Conservation (phyloP, 139 green algal genomes). For the Astrephomene gubernaculifera region DNA sequence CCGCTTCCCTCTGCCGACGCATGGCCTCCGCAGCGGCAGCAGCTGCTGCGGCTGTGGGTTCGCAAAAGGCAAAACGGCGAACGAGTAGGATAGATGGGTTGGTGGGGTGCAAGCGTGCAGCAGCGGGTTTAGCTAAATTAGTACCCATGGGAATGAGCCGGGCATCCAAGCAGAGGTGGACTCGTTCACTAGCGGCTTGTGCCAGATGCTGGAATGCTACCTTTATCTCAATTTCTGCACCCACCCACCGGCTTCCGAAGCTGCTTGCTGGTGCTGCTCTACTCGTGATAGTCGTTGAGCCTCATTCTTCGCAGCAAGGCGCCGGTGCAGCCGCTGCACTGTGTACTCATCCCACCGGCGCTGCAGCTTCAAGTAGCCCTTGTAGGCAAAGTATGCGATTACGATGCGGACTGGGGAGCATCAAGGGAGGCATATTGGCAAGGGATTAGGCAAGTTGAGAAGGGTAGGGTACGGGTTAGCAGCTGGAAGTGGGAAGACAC, state of each 20-base stretch:
- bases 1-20: neutral
- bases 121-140: too few species aligned
- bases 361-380: neutral
- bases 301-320: neutral
- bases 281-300: neutral
- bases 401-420: neutral
- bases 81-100: too few species aligned
- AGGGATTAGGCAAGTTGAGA: too few species aligned
- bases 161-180: too few species aligned
- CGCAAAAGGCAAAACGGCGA: too few species aligned
- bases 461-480: too few species aligned
- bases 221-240: neutral
- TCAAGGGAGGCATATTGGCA: too few species aligned
- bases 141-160: too few species aligned
- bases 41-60: neutral
- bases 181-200: too few species aligned
- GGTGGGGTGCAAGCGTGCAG: too few species aligned
- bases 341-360: neutral
- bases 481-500: too few species aligned
- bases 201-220: too few species aligned
- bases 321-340: neutral
- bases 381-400: neutral
- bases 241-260: neutral
- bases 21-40: neutral
- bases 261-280: slow-evolving; percentile 5